These are phyloP conservation scores for Grosmannia huntii DNA, from an alignment of 2,329 filamentous ascomycete genomes.

Conservation along the genomic window DNA sequence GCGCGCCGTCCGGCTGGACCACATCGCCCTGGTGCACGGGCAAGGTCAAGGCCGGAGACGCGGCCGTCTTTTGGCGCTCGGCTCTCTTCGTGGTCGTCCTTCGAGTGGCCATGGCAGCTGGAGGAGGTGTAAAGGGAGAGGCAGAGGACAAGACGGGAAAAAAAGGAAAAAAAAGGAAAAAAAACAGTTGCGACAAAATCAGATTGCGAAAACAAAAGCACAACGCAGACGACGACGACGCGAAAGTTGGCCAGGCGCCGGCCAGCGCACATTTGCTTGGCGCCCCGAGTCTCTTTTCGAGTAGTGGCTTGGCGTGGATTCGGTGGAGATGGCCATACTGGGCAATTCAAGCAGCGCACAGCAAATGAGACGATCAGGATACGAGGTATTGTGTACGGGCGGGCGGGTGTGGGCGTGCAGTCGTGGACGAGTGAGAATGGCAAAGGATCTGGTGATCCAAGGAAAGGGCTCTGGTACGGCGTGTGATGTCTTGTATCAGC, in stretches of 20 bases:
- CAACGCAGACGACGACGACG: neutral
- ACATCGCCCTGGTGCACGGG: constrained; percentile 4
- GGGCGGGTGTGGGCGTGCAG: neutral
- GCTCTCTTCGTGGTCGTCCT: neutral
- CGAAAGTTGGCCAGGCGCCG: neutral
- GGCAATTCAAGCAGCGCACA: neutral
- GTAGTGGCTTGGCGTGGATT: neutral
- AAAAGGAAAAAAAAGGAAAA: neutral
- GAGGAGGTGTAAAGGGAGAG: neutral
- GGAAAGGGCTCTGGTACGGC: no score
- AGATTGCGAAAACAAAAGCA: neutral
- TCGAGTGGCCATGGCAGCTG: neutral
- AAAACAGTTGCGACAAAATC: neutral
- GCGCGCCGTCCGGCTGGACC: neutral
- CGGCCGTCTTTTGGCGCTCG: constrained; percentile 1
- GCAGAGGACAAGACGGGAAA: neutral
- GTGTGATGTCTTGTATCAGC: no score
- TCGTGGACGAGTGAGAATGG: no score
- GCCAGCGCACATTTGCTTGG: neutral
- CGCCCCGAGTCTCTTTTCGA: neutral
- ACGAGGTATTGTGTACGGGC: neutral
- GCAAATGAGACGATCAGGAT: neutral
- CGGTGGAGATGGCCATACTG: neutral
- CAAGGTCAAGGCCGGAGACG: neutral
- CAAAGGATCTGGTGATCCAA: no score